Evolutionary conservation across 2,329 filamentous ascomycete species (phyloP), one percentile per base, ranked within the genome.

Genomic region (Pseudogymnoascus verrucosus): DNA sequence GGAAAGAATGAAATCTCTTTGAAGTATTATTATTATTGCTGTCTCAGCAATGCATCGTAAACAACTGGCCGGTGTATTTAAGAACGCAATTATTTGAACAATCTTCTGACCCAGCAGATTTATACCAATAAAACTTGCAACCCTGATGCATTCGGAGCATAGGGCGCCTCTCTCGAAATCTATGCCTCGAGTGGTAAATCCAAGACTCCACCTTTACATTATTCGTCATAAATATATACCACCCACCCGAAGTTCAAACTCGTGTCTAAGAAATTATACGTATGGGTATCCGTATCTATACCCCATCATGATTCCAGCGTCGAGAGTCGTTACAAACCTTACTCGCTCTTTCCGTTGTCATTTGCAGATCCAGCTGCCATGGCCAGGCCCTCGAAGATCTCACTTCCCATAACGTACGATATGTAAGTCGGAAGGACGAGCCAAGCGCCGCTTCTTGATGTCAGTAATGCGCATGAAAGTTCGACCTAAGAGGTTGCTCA

Each of bases 341-440:
- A 57, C 28, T 57, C 51, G 28, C 28, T 36, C 51, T 57, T 57
- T 19, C 16, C 51, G 10, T 36, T 57, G 26, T 10, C 51, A 57
- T 57, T 54, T 57, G 16, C 59, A 57, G 51, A 57, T 34, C 69
- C 70, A 63, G 76, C 70, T 34, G 80, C 80, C 44, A 77, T 72
- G 21, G 82, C 79, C 23, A 89, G 76, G 0, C 81, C 83, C 65
- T 82, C 75, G n/a, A 88, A 63, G 40, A 89, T 86, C 70, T 90
- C 87, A 40, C 72, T 72, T 7, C 82, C 84, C 64, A 87, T 83
- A 7, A 82, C 74, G 69, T 86, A 84, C 14, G 81, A 79, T 74
- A 87, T 85, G 68, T 89, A 89, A 0, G 76, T 70, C 1, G 87
- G 86, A 47, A 89, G 78, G 10, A 87, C 69, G 64, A 90, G 75